These are phyloP conservation scores for Orbilia quercus DNA, from an alignment of 2,329 filamentous ascomycete genomes.

Conservation along the genomic window DNA sequence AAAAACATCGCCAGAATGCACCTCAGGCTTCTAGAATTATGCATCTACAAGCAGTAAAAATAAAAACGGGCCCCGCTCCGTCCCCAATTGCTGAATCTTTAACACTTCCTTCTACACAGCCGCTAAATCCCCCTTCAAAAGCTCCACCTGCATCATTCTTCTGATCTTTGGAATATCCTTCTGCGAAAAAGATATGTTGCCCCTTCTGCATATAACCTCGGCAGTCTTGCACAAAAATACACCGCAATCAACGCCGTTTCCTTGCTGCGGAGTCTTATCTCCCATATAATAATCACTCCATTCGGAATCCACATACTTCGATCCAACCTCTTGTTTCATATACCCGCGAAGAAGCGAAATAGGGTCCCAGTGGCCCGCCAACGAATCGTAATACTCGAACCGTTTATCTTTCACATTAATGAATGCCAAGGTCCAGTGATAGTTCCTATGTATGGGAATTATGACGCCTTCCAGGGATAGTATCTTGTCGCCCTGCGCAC, in stretches of 20 bases:
- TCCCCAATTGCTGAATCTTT: neutral
- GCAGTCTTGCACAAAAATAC: slow-evolving; percentile 59
- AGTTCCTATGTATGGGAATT: slow-evolving; percentile 57
- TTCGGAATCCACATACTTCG: slow-evolving; percentile 47
- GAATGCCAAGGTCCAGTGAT: slow-evolving; percentile 59
- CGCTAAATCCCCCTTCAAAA: slow-evolving; percentile 56
- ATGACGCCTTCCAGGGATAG: slow-evolving; percentile 57
- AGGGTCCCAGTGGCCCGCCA: slow-evolving; percentile 57
- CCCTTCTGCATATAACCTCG: slow-evolving; percentile 58
- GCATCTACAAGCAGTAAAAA: slow-evolving; percentile 22
- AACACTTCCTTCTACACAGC: slow-evolving; percentile 23
- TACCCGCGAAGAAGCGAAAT: slow-evolving; percentile 53
- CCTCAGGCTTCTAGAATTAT: neutral
- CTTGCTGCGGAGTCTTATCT: slow-evolving; percentile 56
- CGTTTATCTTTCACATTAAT: slow-evolving; percentile 58
- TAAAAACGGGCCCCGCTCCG: neutral
- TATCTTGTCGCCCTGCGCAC: slow-evolving; percentile 53
- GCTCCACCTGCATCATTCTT: slow-evolving; percentile 58
- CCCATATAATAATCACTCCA: slow-evolving; percentile 57
- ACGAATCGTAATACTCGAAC: slow-evolving; percentile 60
- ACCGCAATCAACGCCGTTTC: slow-evolving; percentile 58
- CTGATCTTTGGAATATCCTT: slow-evolving; percentile 58
- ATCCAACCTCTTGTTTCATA: slow-evolving; percentile 57
- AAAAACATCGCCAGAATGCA: slow-evolving; percentile 27
- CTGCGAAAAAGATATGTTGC: slow-evolving; percentile 53